Percentiles rank a stretch among this genome's conserved stretches.
Conservation (phyloP, 2,329 filamentous ascomycete species). For the Fusarium xylarioides region DNA sequence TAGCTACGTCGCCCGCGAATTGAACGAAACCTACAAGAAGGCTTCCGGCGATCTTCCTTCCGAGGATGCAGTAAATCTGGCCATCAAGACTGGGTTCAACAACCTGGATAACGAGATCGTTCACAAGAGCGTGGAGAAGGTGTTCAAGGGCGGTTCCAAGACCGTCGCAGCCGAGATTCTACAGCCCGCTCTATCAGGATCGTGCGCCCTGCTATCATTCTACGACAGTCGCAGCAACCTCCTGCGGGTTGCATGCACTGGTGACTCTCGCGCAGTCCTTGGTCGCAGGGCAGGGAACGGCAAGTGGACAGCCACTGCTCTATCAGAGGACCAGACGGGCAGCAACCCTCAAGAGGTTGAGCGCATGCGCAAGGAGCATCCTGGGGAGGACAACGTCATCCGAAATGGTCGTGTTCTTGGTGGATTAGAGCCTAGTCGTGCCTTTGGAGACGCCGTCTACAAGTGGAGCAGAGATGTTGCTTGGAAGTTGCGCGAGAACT, state of each 20-base stretch:
- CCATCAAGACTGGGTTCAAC: conserved; percentile 92
- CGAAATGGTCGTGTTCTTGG: conserved; percentile 90
- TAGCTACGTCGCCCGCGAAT: conserved; percentile 88
- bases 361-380: conserved; percentile 85
- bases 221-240: conserved; percentile 90
- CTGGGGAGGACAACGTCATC: conserved; percentile 87
- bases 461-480: conserved; percentile 93
- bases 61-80: conserved; percentile 83
- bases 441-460: conserved; percentile 96
- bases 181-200: conserved; percentile 94
- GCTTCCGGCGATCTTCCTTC: conserved; percentile 71
- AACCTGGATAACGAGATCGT: conserved; percentile 94
- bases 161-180: conserved; percentile 90
- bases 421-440: conserved; percentile 88
- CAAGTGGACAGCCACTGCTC: conserved; percentile 90
- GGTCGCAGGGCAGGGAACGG: conserved; percentile 80
- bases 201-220: conserved; percentile 94
- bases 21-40: conserved; percentile 90
- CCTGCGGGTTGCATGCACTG: conserved; percentile 92
- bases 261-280: conserved; percentile 93
- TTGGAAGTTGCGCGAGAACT: conserved; percentile 81
- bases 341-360: conserved; percentile 85
- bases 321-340: conserved; percentile 95
- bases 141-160: conserved; percentile 88
- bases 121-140: conserved; percentile 89